These are phyloP conservation scores for Jaminaea rosea DNA, from an alignment of 1,284 basidiomycete species.

Conservation along the genomic window DNA sequence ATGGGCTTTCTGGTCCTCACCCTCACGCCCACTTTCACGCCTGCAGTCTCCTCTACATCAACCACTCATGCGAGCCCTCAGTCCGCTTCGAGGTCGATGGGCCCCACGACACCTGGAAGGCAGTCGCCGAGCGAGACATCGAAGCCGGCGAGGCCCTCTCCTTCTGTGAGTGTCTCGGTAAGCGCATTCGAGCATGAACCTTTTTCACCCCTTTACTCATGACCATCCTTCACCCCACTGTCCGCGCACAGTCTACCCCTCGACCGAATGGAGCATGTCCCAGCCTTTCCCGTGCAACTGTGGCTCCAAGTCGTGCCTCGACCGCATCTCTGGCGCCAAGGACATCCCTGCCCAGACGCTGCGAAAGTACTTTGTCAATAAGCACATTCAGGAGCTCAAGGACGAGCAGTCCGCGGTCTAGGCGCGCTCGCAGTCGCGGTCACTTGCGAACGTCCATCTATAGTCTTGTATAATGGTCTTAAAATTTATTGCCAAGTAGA, in stretches of 20 bases:
- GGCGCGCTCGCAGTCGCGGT: too few relatives aligned
- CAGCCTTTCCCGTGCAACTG: constrained; percentile 41
- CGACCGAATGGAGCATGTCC: constrained; percentile 41
- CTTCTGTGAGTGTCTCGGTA: constrained; percentile 28
- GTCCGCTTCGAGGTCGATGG: constrained; percentile 24
- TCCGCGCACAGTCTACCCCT: constrained; percentile 30
- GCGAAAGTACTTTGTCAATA: constrained; percentile 29
- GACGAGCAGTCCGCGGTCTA: too few relatives aligned
- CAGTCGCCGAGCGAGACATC: constrained; percentile 27
- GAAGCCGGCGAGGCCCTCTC: constrained; percentile 29
- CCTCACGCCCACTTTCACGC: neutral
- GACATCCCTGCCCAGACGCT: constrained; percentile 14
- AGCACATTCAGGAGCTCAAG: constrained; percentile 32
- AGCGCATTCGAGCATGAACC: neutral
- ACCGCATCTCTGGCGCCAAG: constrained; percentile 29
- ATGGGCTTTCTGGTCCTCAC: too few relatives aligned
- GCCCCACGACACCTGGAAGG: constrained; percentile 13
- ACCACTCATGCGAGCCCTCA: constrained; percentile 40
- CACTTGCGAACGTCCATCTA: too few relatives aligned
- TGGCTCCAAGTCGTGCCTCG: constrained; percentile 18
- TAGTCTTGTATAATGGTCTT: too few relatives aligned
- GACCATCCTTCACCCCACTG: neutral
- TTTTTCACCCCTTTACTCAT: neutral
- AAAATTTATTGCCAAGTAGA: too few relatives aligned
- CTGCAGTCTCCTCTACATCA: constrained; percentile 36